Base-by-base conservation (phyloP, 805 yeast genomes). In the Cyberlindnera suaveolens region DNA sequence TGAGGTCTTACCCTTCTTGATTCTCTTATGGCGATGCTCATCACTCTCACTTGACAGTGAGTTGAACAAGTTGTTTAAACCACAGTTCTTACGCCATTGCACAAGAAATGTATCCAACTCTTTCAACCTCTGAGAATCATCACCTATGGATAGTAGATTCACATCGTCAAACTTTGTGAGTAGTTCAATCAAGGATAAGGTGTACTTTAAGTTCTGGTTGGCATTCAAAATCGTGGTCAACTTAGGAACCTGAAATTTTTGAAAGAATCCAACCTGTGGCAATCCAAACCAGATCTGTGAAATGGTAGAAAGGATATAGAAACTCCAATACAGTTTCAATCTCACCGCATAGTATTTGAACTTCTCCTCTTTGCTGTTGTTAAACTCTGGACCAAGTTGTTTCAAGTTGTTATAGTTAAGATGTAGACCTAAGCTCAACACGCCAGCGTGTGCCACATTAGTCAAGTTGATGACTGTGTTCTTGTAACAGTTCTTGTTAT, bases 301-400 rank as follows among this genome's bases (percentile, higher is more conserved):
- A 15, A 53, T 36, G 13, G 45, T 44, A n/a, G 53, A 48, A 23
- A 71, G 51, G n/a, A 68, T 62, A 33, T 61, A 61, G 45, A 60
- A 66, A 43, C 68, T 64, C 77, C 77, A 72, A 46, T 63, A 72
- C 9, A 72, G 48, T 43, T 68, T 70, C 32, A 70, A 52, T 48
- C 74, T 52, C 18, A 52, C 45, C 3, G 57, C 46, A 34, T 58
- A 53, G 5, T 36, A 43, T 31, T 44, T 48, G 36, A 40, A 48
- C 16, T 39, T 43, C 26, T 41, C 36, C 30, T 44, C 44, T 29
- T 54, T 51, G 6, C 48, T 45, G 19, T 47, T 49, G 29, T 44
- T 46, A 30, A 51, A 47, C 14, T 16, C 23, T 3, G 13, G 6
- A 11, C 34, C 31, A n/a, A 43, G 15, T 19, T 41, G 47, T 17